A percentile compares a stretch with the other conserved stretches of the same genome.
These are phyloP conservation scores for Sedum album DNA, from an alignment of 164 flowering plant species.

Conservation along the genomic window DNA sequence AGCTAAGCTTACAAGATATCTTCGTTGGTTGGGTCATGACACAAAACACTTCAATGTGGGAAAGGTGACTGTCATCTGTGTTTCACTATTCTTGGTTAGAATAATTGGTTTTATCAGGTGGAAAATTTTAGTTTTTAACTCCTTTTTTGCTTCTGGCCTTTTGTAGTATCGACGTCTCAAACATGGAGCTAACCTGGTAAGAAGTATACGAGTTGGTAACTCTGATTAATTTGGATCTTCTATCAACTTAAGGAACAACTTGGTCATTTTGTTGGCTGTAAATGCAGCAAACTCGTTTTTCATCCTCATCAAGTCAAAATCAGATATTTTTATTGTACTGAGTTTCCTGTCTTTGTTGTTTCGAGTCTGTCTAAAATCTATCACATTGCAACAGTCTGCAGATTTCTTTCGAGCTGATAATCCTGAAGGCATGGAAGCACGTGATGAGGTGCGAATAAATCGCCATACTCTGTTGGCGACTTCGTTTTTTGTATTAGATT, in stretches of 20 bases:
- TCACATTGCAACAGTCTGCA: constrained; percentile 57
- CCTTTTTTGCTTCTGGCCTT: constrained; percentile 11
- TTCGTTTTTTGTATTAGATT: background rate
- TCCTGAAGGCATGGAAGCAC: constrained; percentile 33
- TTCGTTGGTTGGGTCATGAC: constrained; percentile 98
- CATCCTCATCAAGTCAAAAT: background rate
- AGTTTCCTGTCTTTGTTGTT: background rate
- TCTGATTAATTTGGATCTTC: background rate
- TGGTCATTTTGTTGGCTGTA: background rate
- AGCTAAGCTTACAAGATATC: constrained; percentile 93
- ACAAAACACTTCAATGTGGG: constrained; percentile 99
- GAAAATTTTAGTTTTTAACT: constrained; percentile 3
- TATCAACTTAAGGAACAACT: too few species aligned
- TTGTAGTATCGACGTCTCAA: constrained; percentile 81
- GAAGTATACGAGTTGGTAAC: background rate
- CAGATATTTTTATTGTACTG: background rate
- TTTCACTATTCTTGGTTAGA: background rate
- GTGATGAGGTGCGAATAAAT: constrained; percentile 62
- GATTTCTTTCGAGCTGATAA: constrained; percentile 49
- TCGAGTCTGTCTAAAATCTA: background rate
- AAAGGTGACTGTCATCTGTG: constrained; percentile 44
- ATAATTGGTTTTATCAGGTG: background rate
- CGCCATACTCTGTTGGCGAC: background rate
- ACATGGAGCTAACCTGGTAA: constrained; percentile 90
- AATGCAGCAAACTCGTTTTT: background rate